Conservation (phyloP, 805 yeast species). For the Brettanomyces naardenensis region DNA sequence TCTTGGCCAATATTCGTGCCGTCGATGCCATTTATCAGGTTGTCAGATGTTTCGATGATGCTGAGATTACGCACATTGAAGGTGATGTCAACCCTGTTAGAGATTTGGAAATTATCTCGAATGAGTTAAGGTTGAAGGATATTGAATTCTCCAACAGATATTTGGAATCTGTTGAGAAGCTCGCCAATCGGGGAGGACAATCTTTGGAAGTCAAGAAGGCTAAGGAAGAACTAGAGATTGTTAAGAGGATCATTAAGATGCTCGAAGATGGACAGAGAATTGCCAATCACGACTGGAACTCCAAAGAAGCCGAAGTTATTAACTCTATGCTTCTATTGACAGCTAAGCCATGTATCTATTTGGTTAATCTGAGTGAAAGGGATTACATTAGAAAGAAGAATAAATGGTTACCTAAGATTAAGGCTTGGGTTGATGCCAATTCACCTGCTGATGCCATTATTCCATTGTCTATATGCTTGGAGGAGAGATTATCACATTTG, state of each 20-base stretch:
- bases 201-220: conserved; percentile 56
- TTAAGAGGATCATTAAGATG: conserved; percentile 52
- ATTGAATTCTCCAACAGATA: conserved; percentile 76
- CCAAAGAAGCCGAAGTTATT: conserved; percentile 56
- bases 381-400: conserved; percentile 53
- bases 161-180: conserved; percentile 46
- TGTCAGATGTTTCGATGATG: conserved; percentile 95
- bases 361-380: conserved; percentile 64
- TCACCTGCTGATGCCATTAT: conserved; percentile 77
- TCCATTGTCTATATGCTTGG: conserved; percentile 88
- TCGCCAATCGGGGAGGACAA: conserved; percentile 58
- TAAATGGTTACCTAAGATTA: conserved; percentile 42
- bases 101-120: conserved; percentile 85
- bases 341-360: conserved; percentile 79
- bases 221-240: conserved; percentile 51
- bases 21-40: conserved; percentile 98
- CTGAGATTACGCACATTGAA: conserved; percentile 94
- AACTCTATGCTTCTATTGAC: conserved; percentile 71
- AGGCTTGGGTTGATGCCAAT: conserved; percentile 58
- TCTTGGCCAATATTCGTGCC: conserved; percentile 91
- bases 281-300: conserved; percentile 51
- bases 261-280: conserved; percentile 60
- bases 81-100: conserved; percentile 94
- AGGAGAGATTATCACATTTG: conserved; percentile 86
- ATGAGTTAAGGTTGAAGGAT: conserved; percentile 92